A percentile compares a stretch with the other conserved stretches of the same genome.
Evolutionary conservation across 2,329 filamentous ascomycete species (phyloP).

Genomic region (Diaporthe ampelina): DNA sequence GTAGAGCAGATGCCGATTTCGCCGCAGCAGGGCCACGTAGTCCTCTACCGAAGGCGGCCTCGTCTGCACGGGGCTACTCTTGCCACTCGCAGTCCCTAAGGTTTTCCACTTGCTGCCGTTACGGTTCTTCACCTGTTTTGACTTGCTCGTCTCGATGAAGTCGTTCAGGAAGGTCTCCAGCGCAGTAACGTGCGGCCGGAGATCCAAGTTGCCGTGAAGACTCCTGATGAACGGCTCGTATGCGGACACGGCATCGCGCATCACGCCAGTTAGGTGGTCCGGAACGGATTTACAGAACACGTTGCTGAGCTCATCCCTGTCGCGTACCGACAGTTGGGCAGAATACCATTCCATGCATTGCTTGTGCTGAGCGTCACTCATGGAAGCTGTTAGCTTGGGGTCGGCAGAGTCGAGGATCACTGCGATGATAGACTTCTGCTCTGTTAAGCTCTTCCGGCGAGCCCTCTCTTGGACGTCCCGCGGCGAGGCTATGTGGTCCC

Average conservation of each 20-base stretch:
- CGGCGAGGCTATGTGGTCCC: conserved; percentile 66
- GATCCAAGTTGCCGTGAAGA: conserved; percentile 79
- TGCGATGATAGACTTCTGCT: conserved; percentile 72
- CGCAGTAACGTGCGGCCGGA: conserved; percentile 77
- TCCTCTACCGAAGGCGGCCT: conserved; percentile 76
- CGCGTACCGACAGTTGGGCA: conserved; percentile 77
- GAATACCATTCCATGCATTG: conserved; percentile 79
- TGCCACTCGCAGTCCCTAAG: conserved; percentile 48
- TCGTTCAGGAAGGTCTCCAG: conserved; percentile 79
- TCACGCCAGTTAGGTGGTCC: conserved; percentile 78
- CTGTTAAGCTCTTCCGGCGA: conserved; percentile 67
- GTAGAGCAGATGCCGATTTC: conserved; percentile 75
- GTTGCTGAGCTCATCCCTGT: conserved; percentile 78
- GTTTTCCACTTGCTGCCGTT: conserved; percentile 59
- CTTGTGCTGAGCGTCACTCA: conserved; percentile 73
- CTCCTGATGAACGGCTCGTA: conserved; percentile 82
- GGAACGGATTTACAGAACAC: conserved; percentile 78
- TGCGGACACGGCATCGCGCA: conserved; percentile 75
- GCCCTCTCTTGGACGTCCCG: conserved; percentile 70
- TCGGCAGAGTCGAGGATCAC: conserved; percentile 73
- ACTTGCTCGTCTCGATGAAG: conserved; percentile 72
- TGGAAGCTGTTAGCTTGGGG: conserved; percentile 57
- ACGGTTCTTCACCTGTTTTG: conserved; percentile 71
- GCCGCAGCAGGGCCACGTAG: conserved; percentile 76
- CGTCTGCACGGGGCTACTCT: conserved; percentile 51